Evolutionary conservation across 495 filamentous ascomycete species (phyloP), one percentile per base, ranked within the genome.

Genomic region (Penicillium paradoxum): DNA sequence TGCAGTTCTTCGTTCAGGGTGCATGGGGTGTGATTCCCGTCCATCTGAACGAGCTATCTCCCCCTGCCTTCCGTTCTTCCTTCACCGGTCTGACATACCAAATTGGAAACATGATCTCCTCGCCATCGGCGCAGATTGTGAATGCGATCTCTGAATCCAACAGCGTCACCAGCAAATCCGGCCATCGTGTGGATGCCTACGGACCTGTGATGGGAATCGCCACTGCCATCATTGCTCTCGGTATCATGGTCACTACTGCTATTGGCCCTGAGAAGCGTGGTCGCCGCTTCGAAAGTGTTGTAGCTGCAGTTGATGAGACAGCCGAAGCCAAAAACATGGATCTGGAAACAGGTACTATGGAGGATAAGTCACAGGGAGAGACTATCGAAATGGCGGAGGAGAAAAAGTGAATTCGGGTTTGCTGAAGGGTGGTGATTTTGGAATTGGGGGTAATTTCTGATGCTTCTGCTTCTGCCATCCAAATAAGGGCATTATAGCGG

Each of bases 11-110:
- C 62, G 78, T 89, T 22, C 84, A 90, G 59, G 88, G 88, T 7
- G 84, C 85, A 0, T 91, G 83, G 84, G 86, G 88, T 34, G 82
- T 90, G 6, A 82, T 90, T 25, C 88, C 88, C 8, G 86, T 90
- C 57, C 87, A 89, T 58, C 75, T 91, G 43, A 88, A 88, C 64
- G 88, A 91, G 70, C 78, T 90, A 0, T 82, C 87, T 0, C 88
- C 87, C 6, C 79, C 82, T 0, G 84, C 84, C 1, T 89, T 87
- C 73, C 79, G 86, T n/a, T 86, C 86, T 3, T 79, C 65, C 0
- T 71, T 71, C 53, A 64, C 68, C 6, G 68, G 68, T 59, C 32
- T 49, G 27, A 84, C 84, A 0, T 89, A 89, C 67, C 87, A 91
- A 66, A 59, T 90, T 3, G 87, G 86, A 7, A 89, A 88, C 66